phyloP scores from a whole-genome alignment of 108 stramenopile species.

The Ochromonas danica region DNA sequence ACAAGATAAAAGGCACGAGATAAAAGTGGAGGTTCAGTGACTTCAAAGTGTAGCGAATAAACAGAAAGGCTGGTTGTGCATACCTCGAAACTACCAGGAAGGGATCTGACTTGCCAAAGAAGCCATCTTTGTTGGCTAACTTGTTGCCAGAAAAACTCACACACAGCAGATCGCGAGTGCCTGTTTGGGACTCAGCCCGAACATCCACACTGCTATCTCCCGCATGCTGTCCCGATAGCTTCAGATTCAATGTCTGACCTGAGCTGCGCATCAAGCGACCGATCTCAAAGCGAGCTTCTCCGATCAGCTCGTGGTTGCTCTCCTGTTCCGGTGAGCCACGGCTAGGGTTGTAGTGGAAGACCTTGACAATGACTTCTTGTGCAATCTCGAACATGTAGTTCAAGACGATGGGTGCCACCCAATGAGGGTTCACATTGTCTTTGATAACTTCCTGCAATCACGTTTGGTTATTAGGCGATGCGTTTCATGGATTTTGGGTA shows the following conservation, averaged over 20 bases:
- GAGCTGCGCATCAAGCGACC: neutral
- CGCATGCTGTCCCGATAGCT: too few species aligned
- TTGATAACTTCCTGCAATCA: neutral
- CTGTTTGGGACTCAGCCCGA: neutral
- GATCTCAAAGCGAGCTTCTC: neutral
- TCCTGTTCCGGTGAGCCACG: neutral
- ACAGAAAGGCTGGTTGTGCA: too few species aligned
- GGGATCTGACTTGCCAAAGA: conserved; percentile 72
- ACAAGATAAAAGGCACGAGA: neutral
- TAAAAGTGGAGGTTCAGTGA: neutral
- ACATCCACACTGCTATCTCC: too few species aligned
- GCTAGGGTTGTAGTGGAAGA: neutral
- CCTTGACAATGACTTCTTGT: neutral
- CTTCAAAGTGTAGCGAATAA: neutral
- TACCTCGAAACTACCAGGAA: conserved; percentile 50
- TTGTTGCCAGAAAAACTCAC: conserved; percentile 59
- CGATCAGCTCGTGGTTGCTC: neutral
- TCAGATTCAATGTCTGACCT: too few species aligned
- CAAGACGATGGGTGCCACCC: neutral
- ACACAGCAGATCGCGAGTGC: neutral
- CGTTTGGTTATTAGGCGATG: too few species aligned
- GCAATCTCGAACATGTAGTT: neutral
- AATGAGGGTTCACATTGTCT: neutral
- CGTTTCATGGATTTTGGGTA: too few species aligned
- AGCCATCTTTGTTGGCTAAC: conserved; percentile 74